phyloP scores from a whole-genome alignment of 257 asterid genomes.

The Solanum lycopersicoides region DNA sequence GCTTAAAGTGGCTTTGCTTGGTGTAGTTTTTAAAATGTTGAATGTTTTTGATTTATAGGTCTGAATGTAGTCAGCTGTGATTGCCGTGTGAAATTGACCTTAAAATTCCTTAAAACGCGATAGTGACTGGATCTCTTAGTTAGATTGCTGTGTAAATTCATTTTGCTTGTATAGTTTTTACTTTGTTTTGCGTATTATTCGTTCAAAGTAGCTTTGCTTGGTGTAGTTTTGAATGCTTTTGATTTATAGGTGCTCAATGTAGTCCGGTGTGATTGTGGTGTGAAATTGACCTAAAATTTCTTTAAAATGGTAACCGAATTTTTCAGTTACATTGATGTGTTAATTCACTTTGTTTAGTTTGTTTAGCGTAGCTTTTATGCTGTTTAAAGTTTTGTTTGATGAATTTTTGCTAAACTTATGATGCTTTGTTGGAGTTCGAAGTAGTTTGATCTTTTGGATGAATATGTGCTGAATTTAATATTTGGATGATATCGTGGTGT shows the following conservation, averaged over 20 bases:
- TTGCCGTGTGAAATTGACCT: constrained; percentile 3
- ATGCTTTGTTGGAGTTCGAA: neutral
- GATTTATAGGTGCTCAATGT: neutral
- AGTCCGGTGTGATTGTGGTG: neutral
- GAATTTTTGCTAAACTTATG: neutral
- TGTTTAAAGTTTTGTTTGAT: neutral
- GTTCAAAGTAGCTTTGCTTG: neutral
- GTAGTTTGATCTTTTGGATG: neutral
- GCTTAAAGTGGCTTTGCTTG: neutral
- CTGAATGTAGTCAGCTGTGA: neutral
- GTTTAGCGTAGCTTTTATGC: neutral
- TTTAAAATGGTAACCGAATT: neutral
- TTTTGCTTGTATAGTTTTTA: neutral
- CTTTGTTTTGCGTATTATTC: neutral
- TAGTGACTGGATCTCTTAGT: neutral
- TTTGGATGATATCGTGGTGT: neutral
- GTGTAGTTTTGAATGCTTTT: neutral
- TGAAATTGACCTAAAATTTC: constrained; percentile 7
- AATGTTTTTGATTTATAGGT: neutral
- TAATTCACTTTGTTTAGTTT: neutral
- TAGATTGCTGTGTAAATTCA: neutral
- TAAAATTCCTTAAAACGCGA: neutral
- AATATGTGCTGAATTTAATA: neutral
- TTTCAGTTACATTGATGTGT: neutral
- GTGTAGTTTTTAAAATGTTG: neutral